Base-by-base conservation (phyloP, 1,139 yeast genomes). In the Candida gigantensis region DNA sequence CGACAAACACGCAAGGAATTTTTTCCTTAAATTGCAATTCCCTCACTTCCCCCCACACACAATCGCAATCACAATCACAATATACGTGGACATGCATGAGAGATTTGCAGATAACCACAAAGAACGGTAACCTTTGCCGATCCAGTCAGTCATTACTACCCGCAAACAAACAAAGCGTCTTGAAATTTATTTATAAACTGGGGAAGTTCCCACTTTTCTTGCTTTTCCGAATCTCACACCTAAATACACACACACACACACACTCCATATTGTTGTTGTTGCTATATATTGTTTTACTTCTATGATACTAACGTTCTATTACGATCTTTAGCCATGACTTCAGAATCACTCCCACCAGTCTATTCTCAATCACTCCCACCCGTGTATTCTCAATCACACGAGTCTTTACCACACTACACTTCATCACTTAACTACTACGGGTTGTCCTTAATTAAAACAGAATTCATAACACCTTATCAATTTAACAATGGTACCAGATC, bases 401-500 rank as follows among this genome's bases (percentile, higher is more conserved):
- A 67, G 21, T 30, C 35, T 3, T 51, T 62, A 6, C 76, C 76
- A 0, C 30, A 28, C 1, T 70, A 70, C 42, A 35, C 48, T 6
- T 60, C 73, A 2, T 54, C 72, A 7, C 46, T 65, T 9, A 59
- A 60, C 32, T 55, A 43, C 36, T 65, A 54, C 44, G 74, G 76
- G 2, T 35, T 67, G 10, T 51, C 63, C 3, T 52, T 69, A 24
- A 41, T 61, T 28, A 64, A 67, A 34, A 57, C 63, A 4, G 76
- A 70, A 48, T 65, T 68, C 37, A 36, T 46, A 9, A 63, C 72
- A 2, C 76, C 76, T 1, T 70, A 57, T 41, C 66, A 61, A 41
- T 43, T 50, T 39, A 61, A 60, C 45, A 47, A 42, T 18, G 51
- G 56, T 6, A 51, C 49, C 17, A 39, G 66, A 19, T 39, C 49